Evolutionary conservation across 805 yeast genomes (phyloP).

Genomic region (Kuraishia cidri): DNA sequence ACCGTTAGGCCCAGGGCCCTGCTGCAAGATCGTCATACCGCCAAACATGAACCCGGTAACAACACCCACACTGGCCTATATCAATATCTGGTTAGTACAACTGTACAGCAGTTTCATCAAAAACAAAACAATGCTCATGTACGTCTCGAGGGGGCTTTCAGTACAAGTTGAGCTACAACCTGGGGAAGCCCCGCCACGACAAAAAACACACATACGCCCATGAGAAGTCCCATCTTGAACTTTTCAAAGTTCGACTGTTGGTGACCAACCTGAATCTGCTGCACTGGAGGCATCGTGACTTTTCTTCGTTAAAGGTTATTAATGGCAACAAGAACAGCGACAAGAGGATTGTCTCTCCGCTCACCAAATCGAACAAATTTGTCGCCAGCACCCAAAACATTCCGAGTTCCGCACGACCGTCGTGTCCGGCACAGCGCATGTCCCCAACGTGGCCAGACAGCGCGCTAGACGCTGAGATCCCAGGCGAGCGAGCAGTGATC

Average conservation of each 20-base stretch:
- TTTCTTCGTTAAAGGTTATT: no score
- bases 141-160: constrained; percentile 2
- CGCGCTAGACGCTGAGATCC: no score
- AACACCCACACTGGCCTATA: constrained; percentile 69
- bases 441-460: no score
- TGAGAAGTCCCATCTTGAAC: constrained; percentile 96
- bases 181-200: no score
- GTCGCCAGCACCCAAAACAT: no score
- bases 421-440: no score
- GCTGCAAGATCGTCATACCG: constrained; percentile 80
- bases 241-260: constrained; percentile 89
- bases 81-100: neutral
- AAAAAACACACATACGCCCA: constrained; percentile 63
- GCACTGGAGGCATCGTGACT: constrained; percentile 52
- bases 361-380: no score
- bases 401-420: no score
- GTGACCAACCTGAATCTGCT: constrained; percentile 50
- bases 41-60: constrained; percentile 95
- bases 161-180: no score
- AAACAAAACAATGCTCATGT: neutral
- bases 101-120: neutral
- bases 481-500: no score
- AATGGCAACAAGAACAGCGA: no score
- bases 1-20: constrained; percentile 98
- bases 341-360: no score